Base-by-base conservation (phyloP, 805 yeast genomes). In the Wickerhamiella bombiphila region DNA sequence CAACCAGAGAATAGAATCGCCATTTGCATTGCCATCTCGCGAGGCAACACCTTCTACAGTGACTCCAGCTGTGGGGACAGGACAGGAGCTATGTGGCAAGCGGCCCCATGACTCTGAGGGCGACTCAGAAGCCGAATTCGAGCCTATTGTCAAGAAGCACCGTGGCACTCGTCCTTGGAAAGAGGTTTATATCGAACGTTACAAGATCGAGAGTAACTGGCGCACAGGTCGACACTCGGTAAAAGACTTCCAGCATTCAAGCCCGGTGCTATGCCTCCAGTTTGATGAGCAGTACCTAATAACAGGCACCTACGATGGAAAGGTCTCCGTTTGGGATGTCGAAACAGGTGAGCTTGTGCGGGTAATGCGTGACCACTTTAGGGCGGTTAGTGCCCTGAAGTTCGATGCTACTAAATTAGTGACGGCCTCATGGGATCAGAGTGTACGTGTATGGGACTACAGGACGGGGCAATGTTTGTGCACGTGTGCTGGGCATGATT, bases 371-470 rank as follows among this genome's bases (percentile, higher is more conserved):
- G 95, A 96, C n/a, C 97, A 91, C 56, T 70, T 75, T 9, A 76
- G 80, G 50, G 96, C 94, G 19, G 93, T 91, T 17, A 69, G 85
- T 36, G 69, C 94, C 0, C 63, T 91, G 30, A 81, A 71, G 36
- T 88, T 88, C 56, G 97, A 91, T 58, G 78, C 75, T 35, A 81
- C 77, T 49, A 91, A 91, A 58, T 67, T 91, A 31, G 82, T 91
- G 32, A 81, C 95, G 1, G 96, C 94, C 9, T 86, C 94, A 1
- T 65, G 83, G 54, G 98, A 91, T 60, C 70, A 77, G 34, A 83
- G 94, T 0, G 83, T 91, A 44, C 77, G 86, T 49, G 93, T 91
- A 28, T 91, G 98, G 98, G 85, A 88, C 60, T 83, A 83, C 59
- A 77, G 79, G 46, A 83, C 94, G 0, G 98, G 98, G 26, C 80